Conservation (phyloP, 2,329 filamentous ascomycete genomes). For the Botrytis galanthina region DNA sequence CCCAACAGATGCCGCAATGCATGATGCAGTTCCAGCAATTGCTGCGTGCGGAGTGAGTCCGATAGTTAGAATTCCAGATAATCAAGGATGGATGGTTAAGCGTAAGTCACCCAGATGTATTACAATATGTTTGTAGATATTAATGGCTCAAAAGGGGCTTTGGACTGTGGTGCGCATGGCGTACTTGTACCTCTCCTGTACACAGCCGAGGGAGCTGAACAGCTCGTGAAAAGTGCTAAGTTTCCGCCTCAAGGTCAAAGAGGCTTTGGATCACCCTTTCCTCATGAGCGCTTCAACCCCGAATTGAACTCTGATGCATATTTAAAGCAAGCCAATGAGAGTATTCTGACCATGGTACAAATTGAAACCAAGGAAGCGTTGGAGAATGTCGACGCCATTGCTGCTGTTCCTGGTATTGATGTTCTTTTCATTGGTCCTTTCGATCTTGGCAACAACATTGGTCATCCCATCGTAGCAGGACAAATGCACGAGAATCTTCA, state of each 20-base stretch:
- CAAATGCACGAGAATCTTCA: conserved; percentile 58
- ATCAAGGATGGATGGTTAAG: conserved; percentile 56
- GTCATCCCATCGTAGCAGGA: conserved; percentile 59
- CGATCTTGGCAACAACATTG: conserved; percentile 62
- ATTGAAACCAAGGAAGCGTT: conserved; percentile 66
- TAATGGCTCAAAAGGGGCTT: conserved; percentile 44
- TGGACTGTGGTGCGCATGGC: conserved; percentile 57
- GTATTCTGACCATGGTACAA: conserved; percentile 63
- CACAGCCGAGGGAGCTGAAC: conserved; percentile 51
- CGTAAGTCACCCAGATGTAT: conserved; percentile 41
- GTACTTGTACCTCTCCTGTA: conserved; percentile 55
- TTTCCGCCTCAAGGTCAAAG: conserved; percentile 55
- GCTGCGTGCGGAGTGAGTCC: conserved; percentile 55
- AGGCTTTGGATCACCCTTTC: conserved; percentile 56
- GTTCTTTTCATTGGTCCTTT: conserved; percentile 65
- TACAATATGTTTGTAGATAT: conserved; percentile 21
- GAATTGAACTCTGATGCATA: conserved; percentile 53
- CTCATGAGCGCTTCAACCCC: conserved; percentile 49
- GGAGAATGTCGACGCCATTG: conserved; percentile 59
- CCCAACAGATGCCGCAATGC: conserved; percentile 51
- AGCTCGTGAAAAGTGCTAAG: conserved; percentile 52
- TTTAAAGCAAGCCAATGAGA: conserved; percentile 54
- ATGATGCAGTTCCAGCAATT: conserved; percentile 56
- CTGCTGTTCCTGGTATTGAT: conserved; percentile 58
- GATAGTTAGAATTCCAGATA: conserved; percentile 56